Conservation (phyloP, 495 filamentous ascomycete genomes). For the Podospora pseudoanserina region DNA sequence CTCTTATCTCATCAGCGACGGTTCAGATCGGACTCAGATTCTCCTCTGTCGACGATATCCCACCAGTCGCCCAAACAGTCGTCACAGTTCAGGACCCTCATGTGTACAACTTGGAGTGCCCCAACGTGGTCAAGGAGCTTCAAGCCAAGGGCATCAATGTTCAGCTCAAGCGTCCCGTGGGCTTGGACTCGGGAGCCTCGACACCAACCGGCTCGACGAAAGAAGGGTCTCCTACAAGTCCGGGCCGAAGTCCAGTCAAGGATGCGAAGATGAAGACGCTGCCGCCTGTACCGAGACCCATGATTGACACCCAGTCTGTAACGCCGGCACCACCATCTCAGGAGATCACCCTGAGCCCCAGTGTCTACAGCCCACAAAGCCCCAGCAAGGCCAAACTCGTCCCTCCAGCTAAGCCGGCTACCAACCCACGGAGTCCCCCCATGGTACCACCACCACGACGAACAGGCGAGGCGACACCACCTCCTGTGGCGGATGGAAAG, state of each 20-base stretch:
- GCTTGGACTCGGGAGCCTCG: constrained; percentile 20
- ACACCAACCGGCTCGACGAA: constrained; percentile 10
- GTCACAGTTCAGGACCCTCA: constrained; percentile 21
- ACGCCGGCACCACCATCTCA: constrained; percentile 16
- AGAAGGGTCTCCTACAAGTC: constrained; percentile 8
- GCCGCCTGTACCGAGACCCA: constrained; percentile 30
- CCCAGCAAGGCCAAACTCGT: constrained; percentile 40
- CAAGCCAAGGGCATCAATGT: constrained; percentile 10
- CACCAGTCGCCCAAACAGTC: constrained; percentile 26
- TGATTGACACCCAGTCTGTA: constrained; percentile 7
- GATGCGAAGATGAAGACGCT: constrained; percentile 38
- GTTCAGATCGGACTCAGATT: constrained; percentile 49
- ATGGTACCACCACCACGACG: constrained; percentile 15
- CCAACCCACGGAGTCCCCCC: constrained; percentile 18
- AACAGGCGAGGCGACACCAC: constrained; percentile 13
- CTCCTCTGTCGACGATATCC: constrained; percentile 44
- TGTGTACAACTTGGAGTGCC: constrained; percentile 36
- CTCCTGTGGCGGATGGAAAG: constrained; percentile 14
- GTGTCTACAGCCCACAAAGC: constrained; percentile 40
- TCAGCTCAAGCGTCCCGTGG: constrained; percentile 28
- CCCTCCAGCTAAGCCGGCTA: constrained; percentile 12
- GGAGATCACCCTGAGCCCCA: constrained; percentile 37
- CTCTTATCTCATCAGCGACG: constrained; percentile 44
- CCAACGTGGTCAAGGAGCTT: constrained; percentile 20
- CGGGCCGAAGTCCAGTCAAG: constrained; percentile 26